Conservation (phyloP, 345 rosid genomes). For the Gynandropsis gynandra region DNA sequence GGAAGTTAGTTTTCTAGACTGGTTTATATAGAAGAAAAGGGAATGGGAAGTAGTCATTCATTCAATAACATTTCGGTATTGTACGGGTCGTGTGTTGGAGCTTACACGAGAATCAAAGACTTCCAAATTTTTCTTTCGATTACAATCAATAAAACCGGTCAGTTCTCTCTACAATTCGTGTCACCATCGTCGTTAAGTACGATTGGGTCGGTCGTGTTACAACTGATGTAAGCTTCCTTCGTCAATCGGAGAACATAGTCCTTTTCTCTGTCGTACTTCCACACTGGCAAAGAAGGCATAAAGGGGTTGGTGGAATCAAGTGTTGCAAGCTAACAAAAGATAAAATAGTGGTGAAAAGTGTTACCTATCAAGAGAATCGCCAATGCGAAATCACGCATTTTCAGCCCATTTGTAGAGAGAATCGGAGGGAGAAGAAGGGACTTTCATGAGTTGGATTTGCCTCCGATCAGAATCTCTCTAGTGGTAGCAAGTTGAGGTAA, state of each 20-base stretch:
- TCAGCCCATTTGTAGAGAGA: constrained; percentile 76
- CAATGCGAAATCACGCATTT: constrained; percentile 47
- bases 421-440: constrained; percentile 59
- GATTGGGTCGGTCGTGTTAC: constrained; percentile 30
- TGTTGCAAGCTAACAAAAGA: background rate
- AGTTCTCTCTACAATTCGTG: too few relatives aligned
- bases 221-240: constrained; percentile 25
- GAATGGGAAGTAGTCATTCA: too few relatives aligned
- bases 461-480: constrained; percentile 49
- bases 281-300: constrained; percentile 29
- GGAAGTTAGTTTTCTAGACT: too few relatives aligned
- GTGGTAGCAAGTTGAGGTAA: constrained; percentile 24
- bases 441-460: constrained; percentile 42
- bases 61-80: too few relatives aligned
- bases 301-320: background rate
- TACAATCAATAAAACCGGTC: too few relatives aligned
- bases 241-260: constrained; percentile 40
- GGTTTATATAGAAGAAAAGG: too few relatives aligned
- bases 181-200: constrained; percentile 23
- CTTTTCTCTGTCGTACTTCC: constrained; percentile 57
- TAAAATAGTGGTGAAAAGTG: background rate
- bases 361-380: constrained; percentile 60
- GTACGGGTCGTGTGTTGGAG: too few relatives aligned
- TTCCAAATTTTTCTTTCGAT: too few relatives aligned
- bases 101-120: too few relatives aligned